These are phyloP conservation scores for Hypoxylon sp. DNA, from an alignment of 2,329 filamentous ascomycete genomes.

Conservation along the genomic window DNA sequence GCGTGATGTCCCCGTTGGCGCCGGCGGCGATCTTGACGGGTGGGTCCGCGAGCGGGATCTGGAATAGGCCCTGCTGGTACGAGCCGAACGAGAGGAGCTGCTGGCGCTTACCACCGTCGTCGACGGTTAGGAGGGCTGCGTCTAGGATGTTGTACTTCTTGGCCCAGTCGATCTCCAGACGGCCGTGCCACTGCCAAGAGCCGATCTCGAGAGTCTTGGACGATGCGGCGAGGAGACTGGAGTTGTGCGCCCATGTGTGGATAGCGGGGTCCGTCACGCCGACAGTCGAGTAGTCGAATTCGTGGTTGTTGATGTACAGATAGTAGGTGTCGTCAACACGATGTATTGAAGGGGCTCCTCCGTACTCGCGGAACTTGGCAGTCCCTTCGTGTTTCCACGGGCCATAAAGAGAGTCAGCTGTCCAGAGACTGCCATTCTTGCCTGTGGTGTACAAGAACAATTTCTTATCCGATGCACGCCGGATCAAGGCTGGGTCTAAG, in stretches of 20 bases:
- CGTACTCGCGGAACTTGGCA: slow-evolving; percentile 38
- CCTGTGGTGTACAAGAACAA: slow-evolving; percentile 48
- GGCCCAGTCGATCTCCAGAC: slow-evolving; percentile 46
- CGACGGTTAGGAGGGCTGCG: slow-evolving; percentile 40
- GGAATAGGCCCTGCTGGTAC: slow-evolving; percentile 49
- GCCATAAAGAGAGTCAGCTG: slow-evolving; percentile 45
- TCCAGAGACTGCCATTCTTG: slow-evolving; percentile 47
- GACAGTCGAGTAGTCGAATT: slow-evolving; percentile 42
- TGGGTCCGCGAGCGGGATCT: slow-evolving; percentile 45
- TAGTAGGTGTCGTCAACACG: slow-evolving; percentile 45
- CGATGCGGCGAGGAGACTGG: slow-evolving; percentile 39
- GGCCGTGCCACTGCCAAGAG: slow-evolving; percentile 41
- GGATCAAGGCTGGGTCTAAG: slow-evolving; percentile 45
- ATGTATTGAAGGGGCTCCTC: slow-evolving; percentile 44
- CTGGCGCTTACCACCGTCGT: slow-evolving; percentile 26
- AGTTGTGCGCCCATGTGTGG: slow-evolving; percentile 36
- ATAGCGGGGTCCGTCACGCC: slow-evolving; percentile 42
- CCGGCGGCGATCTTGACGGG: slow-evolving; percentile 36
- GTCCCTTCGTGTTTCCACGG: slow-evolving; percentile 45
- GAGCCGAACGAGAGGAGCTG: slow-evolving; percentile 46
- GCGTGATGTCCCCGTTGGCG: slow-evolving; percentile 32
- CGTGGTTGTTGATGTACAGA: slow-evolving; percentile 47
- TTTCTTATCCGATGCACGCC: slow-evolving; percentile 45
- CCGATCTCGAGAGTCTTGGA: slow-evolving; percentile 45
- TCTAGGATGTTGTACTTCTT: slow-evolving; percentile 48